These are phyloP conservation scores for Fusarium sulawesiense DNA, from an alignment of 2,329 filamentous ascomycete species.

Conservation along the genomic window DNA sequence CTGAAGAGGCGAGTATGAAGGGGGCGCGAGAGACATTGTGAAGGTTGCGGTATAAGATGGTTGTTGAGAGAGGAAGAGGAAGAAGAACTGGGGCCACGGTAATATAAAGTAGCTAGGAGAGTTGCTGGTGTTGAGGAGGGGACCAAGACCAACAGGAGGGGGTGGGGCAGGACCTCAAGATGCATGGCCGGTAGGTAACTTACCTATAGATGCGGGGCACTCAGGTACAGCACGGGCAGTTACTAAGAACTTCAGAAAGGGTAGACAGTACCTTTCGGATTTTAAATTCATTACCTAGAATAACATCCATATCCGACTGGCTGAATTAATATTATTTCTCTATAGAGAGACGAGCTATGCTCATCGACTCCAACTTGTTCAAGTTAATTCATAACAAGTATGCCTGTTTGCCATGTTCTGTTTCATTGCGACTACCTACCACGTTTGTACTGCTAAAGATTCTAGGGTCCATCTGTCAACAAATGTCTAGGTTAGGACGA, in stretches of 20 bases:
- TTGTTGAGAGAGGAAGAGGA: conserved; percentile 12
- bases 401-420: not conserved
- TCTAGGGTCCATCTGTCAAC: not conserved
- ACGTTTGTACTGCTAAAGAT: conserved; percentile 21
- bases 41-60: not conserved
- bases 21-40: conserved; percentile 55
- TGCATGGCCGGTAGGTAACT: not conserved
- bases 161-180: conserved; percentile 20
- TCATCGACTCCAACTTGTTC: not conserved
- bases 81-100: conserved; percentile 6
- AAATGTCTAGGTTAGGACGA: not conserved
- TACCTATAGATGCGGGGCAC: conserved; percentile 27
- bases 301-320: not conserved
- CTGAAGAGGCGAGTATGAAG: conserved; percentile 77
- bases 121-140: conserved; percentile 34
- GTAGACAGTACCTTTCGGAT: not conserved
- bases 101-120: conserved; percentile 19
- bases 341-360: not conserved
- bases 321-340: not conserved
- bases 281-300: not conserved
- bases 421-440: not conserved
- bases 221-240: not conserved
- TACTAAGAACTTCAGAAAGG: not conserved
- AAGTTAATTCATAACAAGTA: not conserved
- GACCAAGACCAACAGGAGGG: conserved; percentile 17